Evolutionary conservation across 2,329 filamentous ascomycete genomes (phyloP).

Genomic region (Claviceps sp.): DNA sequence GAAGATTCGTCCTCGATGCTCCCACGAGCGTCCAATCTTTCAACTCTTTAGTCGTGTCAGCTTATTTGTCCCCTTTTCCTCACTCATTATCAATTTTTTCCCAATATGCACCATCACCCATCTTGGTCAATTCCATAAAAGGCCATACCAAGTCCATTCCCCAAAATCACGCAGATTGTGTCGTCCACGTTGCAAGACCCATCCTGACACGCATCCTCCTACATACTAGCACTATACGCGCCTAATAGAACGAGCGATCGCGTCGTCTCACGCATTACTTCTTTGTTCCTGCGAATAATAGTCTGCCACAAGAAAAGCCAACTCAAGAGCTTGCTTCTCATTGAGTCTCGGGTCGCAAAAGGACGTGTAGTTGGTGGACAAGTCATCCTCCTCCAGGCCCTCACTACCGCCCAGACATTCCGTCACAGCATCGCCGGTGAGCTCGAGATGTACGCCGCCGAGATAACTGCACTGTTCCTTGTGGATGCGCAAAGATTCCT

Average conservation of each 20-base stretch:
- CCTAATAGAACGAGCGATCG: neutral
- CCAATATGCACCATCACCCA: neutral
- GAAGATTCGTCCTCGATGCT: neutral
- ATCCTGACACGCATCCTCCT: neutral
- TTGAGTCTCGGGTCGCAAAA: slow-evolving; percentile 94
- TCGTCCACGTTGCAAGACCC: neutral
- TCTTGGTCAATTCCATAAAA: neutral
- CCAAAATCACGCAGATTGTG: neutral
- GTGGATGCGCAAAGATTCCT: slow-evolving; percentile 73
- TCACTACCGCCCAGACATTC: slow-evolving; percentile 90
- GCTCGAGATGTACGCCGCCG: slow-evolving; percentile 85
- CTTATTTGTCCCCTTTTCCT: neutral
- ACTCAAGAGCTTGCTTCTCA: slow-evolving; percentile 91
- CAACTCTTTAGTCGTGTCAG: neutral
- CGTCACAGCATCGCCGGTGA: slow-evolving; percentile 91
- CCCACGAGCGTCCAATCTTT: neutral
- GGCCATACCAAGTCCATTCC: too few species aligned
- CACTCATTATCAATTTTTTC: neutral
- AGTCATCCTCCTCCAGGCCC: slow-evolving; percentile 72
- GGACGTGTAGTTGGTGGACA: slow-evolving; percentile 84
- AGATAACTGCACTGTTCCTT: slow-evolving; percentile 72
- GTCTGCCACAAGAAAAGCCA: slow-evolving; percentile 86
- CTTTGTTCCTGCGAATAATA: slow-evolving; percentile 42
- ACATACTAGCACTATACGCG: neutral
- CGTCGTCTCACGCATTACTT: slow-evolving; percentile 1